Conservation (phyloP, 305 asterid genomes). For the Lippia alba region DNA sequence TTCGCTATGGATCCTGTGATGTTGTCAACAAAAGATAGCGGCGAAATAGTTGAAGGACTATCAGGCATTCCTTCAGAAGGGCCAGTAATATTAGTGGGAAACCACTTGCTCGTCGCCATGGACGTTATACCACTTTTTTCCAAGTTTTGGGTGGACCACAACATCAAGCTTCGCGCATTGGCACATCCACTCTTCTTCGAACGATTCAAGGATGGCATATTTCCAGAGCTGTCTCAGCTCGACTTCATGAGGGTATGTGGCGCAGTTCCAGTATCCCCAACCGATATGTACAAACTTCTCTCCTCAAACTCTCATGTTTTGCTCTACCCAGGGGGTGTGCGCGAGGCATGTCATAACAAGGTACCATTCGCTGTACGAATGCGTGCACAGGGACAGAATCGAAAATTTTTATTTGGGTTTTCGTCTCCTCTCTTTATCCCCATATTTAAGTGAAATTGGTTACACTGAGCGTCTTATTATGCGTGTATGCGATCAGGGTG, state of each 20-base stretch:
- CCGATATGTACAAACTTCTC: slow-evolving; percentile 51
- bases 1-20: slow-evolving; percentile 54
- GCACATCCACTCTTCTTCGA: slow-evolving; percentile 52
- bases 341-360: slow-evolving; percentile 66
- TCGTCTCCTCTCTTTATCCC: too few relatives aligned
- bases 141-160: slow-evolving; percentile 43
- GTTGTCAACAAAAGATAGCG: slow-evolving; percentile 52
- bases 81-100: slow-evolving; percentile 55
- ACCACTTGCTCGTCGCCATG: slow-evolving; percentile 60
- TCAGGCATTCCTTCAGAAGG: slow-evolving; percentile 61
- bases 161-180: slow-evolving; percentile 48
- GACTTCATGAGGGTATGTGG: slow-evolving; percentile 47
- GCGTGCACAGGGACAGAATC: too few relatives aligned
- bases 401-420: too few relatives aligned
- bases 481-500: slow-evolving; percentile 33
- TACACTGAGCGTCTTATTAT: too few relatives aligned
- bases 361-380: slow-evolving; percentile 13
- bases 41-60: slow-evolving; percentile 54
- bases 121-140: slow-evolving; percentile 45
- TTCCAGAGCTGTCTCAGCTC: slow-evolving; percentile 38
- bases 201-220: slow-evolving; percentile 34
- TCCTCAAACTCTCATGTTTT: slow-evolving; percentile 51
- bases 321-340: slow-evolving; percentile 62
- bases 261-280: slow-evolving; percentile 54
- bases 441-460: too few relatives aligned